Percentiles rank a stretch among this genome's conserved stretches.
Conservation (phyloP, 2,329 filamentous ascomycete species). For the Penicillium frequentans region DNA sequence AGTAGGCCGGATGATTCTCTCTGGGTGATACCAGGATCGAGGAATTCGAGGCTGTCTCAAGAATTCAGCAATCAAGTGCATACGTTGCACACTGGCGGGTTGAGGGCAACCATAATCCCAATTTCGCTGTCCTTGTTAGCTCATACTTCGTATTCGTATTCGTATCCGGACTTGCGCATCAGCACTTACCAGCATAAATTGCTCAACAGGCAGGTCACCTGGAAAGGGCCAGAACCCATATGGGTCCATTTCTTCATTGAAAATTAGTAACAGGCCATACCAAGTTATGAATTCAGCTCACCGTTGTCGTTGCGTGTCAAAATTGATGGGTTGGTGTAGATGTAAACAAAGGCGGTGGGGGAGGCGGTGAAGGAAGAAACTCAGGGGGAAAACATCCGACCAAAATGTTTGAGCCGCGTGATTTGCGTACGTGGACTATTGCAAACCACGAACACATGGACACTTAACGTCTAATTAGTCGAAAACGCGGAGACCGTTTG, state of each 20-base stretch:
- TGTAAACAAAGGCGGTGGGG: no score
- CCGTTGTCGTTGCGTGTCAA: no score
- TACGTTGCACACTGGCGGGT: not conserved
- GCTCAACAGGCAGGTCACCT: not conserved
- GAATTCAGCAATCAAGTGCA: not conserved
- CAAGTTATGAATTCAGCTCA: not conserved
- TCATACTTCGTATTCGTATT: no score
- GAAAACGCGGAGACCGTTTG: no score
- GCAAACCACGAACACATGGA: no score
- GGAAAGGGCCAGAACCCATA: no score
- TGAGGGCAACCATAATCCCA: not conserved
- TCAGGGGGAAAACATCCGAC: no score
- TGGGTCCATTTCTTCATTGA: not conserved
- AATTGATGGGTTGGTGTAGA: no score
- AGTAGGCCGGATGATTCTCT: not conserved
- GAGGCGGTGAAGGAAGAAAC: no score
- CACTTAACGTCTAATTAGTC: no score
- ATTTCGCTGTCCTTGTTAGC: not conserved
- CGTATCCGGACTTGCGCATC: not conserved
- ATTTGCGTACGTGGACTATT: no score
- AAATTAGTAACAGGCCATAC: not conserved
- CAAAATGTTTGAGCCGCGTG: no score
- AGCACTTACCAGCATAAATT: not conserved
- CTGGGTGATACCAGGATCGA: not conserved
- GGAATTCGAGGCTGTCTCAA: not conserved